Evolutionary conservation across 345 rosid genomes (phyloP).

Genomic region (Gossypium rotundifolium): DNA sequence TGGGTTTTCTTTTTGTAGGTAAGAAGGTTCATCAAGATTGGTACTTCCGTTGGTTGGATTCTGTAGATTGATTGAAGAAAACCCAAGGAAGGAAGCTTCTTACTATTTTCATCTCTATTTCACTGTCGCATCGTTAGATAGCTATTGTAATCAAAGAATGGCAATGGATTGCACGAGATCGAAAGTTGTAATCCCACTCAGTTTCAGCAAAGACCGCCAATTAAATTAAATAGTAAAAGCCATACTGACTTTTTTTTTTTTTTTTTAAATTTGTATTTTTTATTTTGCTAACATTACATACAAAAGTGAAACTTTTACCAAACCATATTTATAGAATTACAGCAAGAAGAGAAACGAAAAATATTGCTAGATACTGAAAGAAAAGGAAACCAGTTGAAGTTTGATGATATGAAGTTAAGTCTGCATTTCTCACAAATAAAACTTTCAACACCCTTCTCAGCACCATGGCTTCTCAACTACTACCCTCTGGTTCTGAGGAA

Average conservation of each 20-base stretch:
- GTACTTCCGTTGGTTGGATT: background rate
- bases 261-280: too few relatives aligned
- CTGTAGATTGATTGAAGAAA: background rate
- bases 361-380: background rate
- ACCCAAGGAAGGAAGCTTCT: conserved; percentile 3
- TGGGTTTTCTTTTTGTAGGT: background rate
- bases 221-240: background rate
- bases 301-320: background rate
- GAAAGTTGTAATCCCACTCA: background rate
- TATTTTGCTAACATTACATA: too few relatives aligned
- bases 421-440: background rate
- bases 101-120: background rate
- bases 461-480: conserved; percentile 16
- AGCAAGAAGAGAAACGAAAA: background rate
- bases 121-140: background rate
- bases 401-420: background rate
- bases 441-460: background rate
- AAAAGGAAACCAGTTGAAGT: background rate
- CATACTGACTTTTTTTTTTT: too few relatives aligned
- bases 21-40: background rate
- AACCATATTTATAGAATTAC: background rate
- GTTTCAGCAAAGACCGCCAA: background rate
- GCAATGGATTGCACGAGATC: conserved; percentile 1
- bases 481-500: background rate
- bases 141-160: background rate